Conservation (phyloP, 768 basidiomycete genomes). For the Phanerochaete sordida region DNA sequence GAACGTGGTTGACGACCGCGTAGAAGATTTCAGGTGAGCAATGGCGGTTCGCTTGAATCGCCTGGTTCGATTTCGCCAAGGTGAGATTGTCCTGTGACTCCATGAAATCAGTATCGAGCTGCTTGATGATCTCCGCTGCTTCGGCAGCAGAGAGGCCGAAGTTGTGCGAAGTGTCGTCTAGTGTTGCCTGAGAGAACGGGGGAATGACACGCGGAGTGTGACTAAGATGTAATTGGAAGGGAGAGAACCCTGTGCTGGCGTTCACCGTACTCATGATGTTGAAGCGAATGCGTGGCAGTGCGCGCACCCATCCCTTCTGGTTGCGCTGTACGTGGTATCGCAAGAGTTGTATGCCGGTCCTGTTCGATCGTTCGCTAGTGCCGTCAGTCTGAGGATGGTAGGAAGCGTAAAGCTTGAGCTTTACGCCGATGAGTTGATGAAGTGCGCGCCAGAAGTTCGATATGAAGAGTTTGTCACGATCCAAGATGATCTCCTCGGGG, state of each 20-base stretch:
- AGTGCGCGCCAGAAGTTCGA: slow-evolving; percentile 32
- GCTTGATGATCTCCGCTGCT: no score
- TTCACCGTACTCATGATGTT: slow-evolving; percentile 23
- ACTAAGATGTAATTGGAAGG: slow-evolving; percentile 18
- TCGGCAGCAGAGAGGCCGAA: no score
- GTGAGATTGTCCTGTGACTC: slow-evolving; percentile 34
- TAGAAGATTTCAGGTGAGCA: slow-evolving; percentile 20
- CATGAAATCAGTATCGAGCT: slow-evolving; percentile 18
- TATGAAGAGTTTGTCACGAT: slow-evolving; percentile 32
- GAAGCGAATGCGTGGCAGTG: slow-evolving; percentile 21
- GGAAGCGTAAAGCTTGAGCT: slow-evolving; percentile 29
- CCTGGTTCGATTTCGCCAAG: slow-evolving; percentile 19
- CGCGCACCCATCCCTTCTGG: slow-evolving; percentile 15
- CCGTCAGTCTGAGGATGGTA: slow-evolving; percentile 38
- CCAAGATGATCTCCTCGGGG: slow-evolving; percentile 20
- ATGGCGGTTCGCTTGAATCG: slow-evolving; percentile 24
- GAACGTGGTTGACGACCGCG: slow-evolving; percentile 30
- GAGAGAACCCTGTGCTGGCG: slow-evolving; percentile 19
- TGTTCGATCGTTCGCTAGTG: slow-evolving; percentile 26
- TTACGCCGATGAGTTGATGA: slow-evolving; percentile 21
- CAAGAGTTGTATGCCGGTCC: slow-evolving; percentile 23
- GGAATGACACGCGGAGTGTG: slow-evolving; percentile 18
- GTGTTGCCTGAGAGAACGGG: slow-evolving; percentile 2
- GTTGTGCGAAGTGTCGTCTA: not conserved
- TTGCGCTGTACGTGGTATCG: slow-evolving; percentile 19